A percentile compares a stretch with the other conserved stretches of the same genome.
phyloP scores from a whole-genome alignment of 345 rosid genomes.

The Gossypium thurberi region DNA sequence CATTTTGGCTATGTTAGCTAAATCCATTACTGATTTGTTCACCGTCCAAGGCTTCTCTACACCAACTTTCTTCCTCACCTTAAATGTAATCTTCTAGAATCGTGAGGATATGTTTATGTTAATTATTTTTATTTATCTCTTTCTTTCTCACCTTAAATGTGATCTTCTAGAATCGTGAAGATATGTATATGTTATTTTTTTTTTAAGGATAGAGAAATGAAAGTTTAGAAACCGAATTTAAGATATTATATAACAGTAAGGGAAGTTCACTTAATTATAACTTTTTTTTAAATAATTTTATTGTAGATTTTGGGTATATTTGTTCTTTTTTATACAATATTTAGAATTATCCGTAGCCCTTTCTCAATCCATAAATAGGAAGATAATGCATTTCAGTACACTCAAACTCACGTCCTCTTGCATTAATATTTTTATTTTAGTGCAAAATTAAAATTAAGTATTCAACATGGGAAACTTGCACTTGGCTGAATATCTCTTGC shows the following conservation, averaged over 20 bases:
- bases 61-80: neutral
- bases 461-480: too few relatives aligned
- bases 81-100: neutral
- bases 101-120: too few relatives aligned
- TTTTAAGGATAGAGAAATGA: too few relatives aligned
- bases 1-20: neutral
- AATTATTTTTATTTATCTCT: neutral
- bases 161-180: neutral
- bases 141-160: neutral
- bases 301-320: too few relatives aligned
- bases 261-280: too few relatives aligned
- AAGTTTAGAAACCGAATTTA: too few relatives aligned
- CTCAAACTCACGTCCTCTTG: fast-evolving
- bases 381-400: fast-evolving
- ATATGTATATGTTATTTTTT: too few relatives aligned
- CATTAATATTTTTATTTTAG: too few relatives aligned
- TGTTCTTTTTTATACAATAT: fast-evolving
- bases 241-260: too few relatives aligned
- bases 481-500: too few relatives aligned
- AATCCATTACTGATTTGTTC: neutral
- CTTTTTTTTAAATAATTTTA: too few relatives aligned
- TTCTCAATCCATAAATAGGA: fast-evolving
- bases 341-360: fast-evolving
- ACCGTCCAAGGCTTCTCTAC: neutral
- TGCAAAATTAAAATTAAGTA: too few relatives aligned